Base-by-base conservation (phyloP, 2,329 filamentous ascomycete genomes). In the Trichophyton equinum region DNA sequence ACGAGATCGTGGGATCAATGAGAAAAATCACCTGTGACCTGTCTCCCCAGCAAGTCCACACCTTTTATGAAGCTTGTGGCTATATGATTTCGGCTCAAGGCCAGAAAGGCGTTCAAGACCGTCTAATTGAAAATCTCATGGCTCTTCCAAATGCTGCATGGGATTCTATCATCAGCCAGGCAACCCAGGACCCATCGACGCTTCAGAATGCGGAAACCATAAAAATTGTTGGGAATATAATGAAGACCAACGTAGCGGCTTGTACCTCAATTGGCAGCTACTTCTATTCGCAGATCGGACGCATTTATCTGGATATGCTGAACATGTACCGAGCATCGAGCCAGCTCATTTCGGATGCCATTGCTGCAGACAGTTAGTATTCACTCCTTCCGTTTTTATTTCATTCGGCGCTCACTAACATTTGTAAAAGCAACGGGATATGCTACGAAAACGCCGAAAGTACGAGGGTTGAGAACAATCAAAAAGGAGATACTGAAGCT, bases 191-290 rank as follows among this genome's bases (percentile, higher is more conserved):
- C 71, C 90, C 94, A 0, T 82, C 85, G 22, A 91, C 94, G 66
- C 81, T 99, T 11, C 90, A 97, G 73, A 91, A 97, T 70, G 80
- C 86, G 9, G 91, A 99, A 67, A 95, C 91, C 0, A 97, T 99
- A 78, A 99, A 99, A 79, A 86, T 99, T 67, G 91, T 99, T 64
- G 94, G 94, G 66, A 99, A 99, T 76, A 96, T 99, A 72, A 99
- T 99, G 94, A 99, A 99, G 82, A 99, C 94, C 0, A 99, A 99
- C 69, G 94, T 99, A 3, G 92, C 95, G n/a, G 94, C 94, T 40
- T 99, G 94, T 74, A 89, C 89, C 40, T 97, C 94, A 0, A 94
- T 99, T 62, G 94, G 95, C 38, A 85, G 89, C 59, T 99, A 97
- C 76, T 99, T 99, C 75, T 96, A 96, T 71, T 92, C 94, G 11